Evolutionary conservation across 495 filamentous ascomycete genomes (phyloP), one percentile per base, ranked within the genome.

Genomic region (Xylaria intraflava): DNA sequence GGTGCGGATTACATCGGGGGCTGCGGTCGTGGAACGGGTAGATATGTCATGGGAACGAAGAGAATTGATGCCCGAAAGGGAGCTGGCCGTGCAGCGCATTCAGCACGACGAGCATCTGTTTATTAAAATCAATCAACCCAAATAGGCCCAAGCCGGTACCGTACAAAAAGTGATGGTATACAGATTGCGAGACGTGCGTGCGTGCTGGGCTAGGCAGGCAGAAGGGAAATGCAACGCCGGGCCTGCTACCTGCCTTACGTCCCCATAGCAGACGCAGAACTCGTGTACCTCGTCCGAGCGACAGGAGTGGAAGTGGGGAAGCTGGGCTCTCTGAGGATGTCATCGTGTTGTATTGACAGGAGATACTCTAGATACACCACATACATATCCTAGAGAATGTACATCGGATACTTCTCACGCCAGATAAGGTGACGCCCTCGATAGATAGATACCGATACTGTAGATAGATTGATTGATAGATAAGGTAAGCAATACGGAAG

Each of bases 21-120:
- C 49, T 24, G 11, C 38, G 12, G 38, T 51, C 49, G 49, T 44
- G 42, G 51, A 33, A 42, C 38, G 31, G 14, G 50, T 17, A 53
- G 29, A 24, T 31, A 53, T 26, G 51, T 53, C 51, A 53, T 53
- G 51, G 51, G 50, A 24, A 46, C 51, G 33, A 53, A 30, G 29
- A 46, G 46, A 29, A 39, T 53, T 53, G 51, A 46, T 45, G 51
- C 42, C 51, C 41, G 51, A 46, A 44, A 44, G 44, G 49, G 30
- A 53, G 51, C 42, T 33, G 51, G 42, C 33, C 30, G 29, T 53
- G 51, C 40, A 44, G 27, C 31, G 51, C 42, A 38, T 46, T 31
- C 17, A 46, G 41, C 50, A 46, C 38, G 30, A 35, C 40, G 41
- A 24, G 29, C 41, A 29, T 11, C 7, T n/a, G n/a, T n/a, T 11